These are phyloP conservation scores for Plasmopara muralis DNA, from an alignment of 352 stramenopile genomes.

Conservation along the genomic window DNA sequence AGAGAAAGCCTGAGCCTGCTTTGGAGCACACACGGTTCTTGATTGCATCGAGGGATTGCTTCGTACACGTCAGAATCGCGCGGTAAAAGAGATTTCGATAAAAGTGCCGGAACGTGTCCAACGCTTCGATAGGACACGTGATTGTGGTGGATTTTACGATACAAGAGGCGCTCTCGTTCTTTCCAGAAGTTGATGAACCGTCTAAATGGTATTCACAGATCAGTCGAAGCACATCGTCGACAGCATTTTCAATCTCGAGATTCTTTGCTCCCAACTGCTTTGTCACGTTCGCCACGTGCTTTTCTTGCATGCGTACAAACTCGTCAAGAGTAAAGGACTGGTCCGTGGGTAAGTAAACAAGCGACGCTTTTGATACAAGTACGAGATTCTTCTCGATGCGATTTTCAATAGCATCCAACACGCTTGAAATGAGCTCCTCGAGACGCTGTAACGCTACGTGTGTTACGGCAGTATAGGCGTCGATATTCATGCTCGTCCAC, in stretches of 20 bases:
- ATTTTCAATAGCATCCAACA: slow-evolving; percentile 79
- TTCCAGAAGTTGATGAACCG: slow-evolving; percentile 6
- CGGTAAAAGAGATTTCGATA: slow-evolving; percentile 82
- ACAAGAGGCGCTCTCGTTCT: not conserved
- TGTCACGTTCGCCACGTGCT: slow-evolving; percentile 55
- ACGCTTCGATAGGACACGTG: slow-evolving; percentile 29
- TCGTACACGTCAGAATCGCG: slow-evolving; percentile 72
- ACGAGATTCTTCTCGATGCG: slow-evolving; percentile 82
- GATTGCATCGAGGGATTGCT: slow-evolving; percentile 69
- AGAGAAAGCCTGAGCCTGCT: slow-evolving; percentile 70
- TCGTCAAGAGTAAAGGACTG: slow-evolving; percentile 83
- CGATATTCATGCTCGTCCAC: slow-evolving; percentile 90
- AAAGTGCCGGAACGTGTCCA: slow-evolving; percentile 53
- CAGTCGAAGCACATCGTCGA: slow-evolving; percentile 70
- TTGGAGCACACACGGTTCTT: slow-evolving; percentile 83
- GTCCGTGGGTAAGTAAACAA: slow-evolving; percentile 72
- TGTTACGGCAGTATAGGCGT: slow-evolving; percentile 66
- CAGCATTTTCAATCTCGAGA: slow-evolving; percentile 78
- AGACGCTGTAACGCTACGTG: slow-evolving; percentile 60
- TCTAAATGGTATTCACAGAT: slow-evolving; percentile 70
- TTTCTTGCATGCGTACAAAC: slow-evolving; percentile 81
- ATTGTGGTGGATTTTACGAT: too few relatives aligned
- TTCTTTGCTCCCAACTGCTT: slow-evolving; percentile 72
- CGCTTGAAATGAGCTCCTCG: slow-evolving; percentile 78
- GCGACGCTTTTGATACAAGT: slow-evolving; percentile 65